Evolutionary conservation across 1,284 basidiomycete species (phyloP).

Genomic region (Cryptococcus sp.): DNA sequence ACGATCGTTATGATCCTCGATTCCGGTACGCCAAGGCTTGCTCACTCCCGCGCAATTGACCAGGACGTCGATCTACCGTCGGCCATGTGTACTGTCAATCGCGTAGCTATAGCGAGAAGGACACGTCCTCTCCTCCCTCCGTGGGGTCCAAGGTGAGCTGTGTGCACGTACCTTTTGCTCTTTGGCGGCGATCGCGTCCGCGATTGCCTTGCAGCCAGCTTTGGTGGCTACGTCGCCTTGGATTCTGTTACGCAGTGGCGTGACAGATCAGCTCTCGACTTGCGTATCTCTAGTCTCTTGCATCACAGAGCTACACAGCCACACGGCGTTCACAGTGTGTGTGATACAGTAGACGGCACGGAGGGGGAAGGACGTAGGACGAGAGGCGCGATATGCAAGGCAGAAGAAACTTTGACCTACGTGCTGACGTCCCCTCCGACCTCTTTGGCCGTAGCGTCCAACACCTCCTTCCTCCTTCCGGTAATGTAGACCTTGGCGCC

Average conservation of each 20-base stretch:
- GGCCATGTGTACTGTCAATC: not conserved
- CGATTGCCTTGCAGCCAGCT: conserved; percentile 38
- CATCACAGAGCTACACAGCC: too few relatives aligned
- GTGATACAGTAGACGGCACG: too few relatives aligned
- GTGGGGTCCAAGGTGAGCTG: not conserved
- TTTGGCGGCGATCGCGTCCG: conserved; percentile 35
- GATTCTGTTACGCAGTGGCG: conserved; percentile 27
- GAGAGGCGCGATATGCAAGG: too few relatives aligned
- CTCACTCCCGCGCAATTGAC: conserved; percentile 49
- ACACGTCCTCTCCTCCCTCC: not conserved
- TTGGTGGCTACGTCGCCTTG: conserved; percentile 51
- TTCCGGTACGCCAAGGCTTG: conserved; percentile 29
- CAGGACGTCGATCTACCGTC: conserved; percentile 39
- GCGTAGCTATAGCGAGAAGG: not conserved
- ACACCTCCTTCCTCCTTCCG: conserved; percentile 47
- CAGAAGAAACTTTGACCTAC: conserved; percentile 13
- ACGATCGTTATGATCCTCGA: conserved; percentile 40
- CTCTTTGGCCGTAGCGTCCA: conserved; percentile 44
- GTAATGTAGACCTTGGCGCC: conserved; percentile 53
- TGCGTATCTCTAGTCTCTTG: not conserved
- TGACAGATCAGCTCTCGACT: not conserved
- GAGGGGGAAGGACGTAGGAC: too few relatives aligned
- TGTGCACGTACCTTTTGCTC: conserved; percentile 17
- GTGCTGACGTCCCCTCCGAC: conserved; percentile 32
- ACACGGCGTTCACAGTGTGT: too few relatives aligned